These are phyloP conservation scores for Pleurotus pulmonarius DNA, from an alignment of 768 basidiomycete genomes.

Conservation along the genomic window DNA sequence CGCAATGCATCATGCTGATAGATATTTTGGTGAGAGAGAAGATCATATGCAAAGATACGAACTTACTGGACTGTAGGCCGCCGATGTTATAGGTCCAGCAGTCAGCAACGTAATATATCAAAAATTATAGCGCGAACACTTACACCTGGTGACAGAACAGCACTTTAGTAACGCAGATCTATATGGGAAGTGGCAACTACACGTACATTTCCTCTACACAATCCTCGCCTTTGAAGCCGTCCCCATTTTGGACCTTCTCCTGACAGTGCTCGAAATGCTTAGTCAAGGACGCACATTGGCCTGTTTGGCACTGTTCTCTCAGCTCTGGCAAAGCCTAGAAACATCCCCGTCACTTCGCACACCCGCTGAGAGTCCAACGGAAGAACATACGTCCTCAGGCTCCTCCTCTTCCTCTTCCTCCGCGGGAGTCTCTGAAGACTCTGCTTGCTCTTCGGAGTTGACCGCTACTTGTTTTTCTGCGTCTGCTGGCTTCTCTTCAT, in stretches of 20 bases:
- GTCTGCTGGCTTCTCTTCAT: constrained; percentile 29
- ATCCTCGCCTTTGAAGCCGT: constrained; percentile 89
- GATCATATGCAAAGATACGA: not conserved
- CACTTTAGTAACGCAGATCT: constrained; percentile 14
- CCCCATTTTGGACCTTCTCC: constrained; percentile 77
- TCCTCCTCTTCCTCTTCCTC: constrained; percentile 51
- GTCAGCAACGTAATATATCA: constrained; percentile 9
- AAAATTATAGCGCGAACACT: constrained; percentile 12
- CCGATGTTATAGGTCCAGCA: not conserved
- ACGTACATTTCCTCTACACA: constrained; percentile 89
- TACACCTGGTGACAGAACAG: constrained; percentile 23
- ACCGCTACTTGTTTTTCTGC: constrained; percentile 58
- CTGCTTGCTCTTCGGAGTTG: constrained; percentile 30
- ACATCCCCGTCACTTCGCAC: too few species aligned
- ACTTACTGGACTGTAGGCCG: constrained; percentile 62
- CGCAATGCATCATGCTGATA: constrained; percentile 87
- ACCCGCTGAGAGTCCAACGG: not conserved
- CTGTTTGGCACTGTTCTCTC: constrained; percentile 71
- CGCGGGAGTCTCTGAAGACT: constrained; percentile 26
- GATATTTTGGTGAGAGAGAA: constrained; percentile 8
- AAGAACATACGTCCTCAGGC: constrained; percentile 75
- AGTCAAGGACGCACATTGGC: constrained; percentile 63
- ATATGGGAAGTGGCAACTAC: constrained; percentile 15
- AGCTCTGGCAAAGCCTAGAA: constrained; percentile 63
- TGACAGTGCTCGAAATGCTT: constrained; percentile 91